A percentile compares a stretch with the other conserved stretches of the same genome.
Conservation (phyloP, 306 rosid species). For the Glycine latifolia region DNA sequence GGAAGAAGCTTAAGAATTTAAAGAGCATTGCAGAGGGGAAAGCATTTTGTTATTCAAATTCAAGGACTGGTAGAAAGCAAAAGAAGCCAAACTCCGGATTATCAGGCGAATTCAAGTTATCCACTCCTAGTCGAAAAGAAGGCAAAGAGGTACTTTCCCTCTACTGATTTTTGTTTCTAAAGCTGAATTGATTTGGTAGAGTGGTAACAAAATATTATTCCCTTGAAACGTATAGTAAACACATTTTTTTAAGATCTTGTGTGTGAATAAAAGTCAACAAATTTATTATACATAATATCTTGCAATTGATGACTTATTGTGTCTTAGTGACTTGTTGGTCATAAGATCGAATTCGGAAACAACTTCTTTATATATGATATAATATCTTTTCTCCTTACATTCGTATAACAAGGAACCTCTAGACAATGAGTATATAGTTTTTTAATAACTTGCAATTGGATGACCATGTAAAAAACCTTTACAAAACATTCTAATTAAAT, state of each 20-base stretch:
- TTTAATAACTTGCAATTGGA: no score
- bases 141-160: constrained; percentile 53
- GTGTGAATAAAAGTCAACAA: neutral
- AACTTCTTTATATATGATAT: no score
- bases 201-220: neutral
- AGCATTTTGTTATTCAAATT: constrained; percentile 44
- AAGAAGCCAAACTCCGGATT: constrained; percentile 46
- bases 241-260: neutral
- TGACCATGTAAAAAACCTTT: no score
- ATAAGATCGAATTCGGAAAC: no score
- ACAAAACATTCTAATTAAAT: neutral
- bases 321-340: no score
- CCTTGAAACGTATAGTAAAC: neutral
- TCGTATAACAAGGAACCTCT: no score
- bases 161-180: neutral
- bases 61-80: constrained; percentile 47
- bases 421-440: no score
- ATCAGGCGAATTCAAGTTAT: constrained; percentile 56
- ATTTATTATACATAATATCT: neutral
- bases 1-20: constrained; percentile 54
- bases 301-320: no score
- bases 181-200: constrained; percentile 25
- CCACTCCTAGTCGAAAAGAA: constrained; percentile 33
- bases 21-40: constrained; percentile 44
- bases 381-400: no score